Evolutionary conservation across 805 yeast genomes (phyloP), one percentile per base, ranked within the genome.

Genomic region (Wickerhamomyces pijperi): DNA sequence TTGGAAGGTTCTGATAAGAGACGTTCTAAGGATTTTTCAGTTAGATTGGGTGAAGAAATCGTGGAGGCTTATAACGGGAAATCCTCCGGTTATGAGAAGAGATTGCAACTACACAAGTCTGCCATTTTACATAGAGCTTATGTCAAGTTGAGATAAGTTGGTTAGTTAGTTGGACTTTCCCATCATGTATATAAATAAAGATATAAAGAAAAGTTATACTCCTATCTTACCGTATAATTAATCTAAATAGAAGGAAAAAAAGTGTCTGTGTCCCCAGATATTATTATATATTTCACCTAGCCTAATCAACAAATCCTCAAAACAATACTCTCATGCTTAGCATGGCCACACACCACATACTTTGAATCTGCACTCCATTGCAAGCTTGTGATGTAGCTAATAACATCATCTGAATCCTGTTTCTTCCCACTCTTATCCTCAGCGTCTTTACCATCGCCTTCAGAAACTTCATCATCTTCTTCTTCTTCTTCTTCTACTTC

Each of bases 91-190:
- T 83, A 76, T 60, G 97, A 86, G 46, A 87, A 83, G 67, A 77
- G 80, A 61, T 73, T 76, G 39, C 78, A 75, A 53, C 75, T 83
- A 69, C 97, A 90, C 63, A 85, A 80, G 63, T 65, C 75, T 43
- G 96, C 97, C 35, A 78, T 87, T 57, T 76, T 86, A 36, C 87
- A 85, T 63, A 81, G 97, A 75, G 79, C 95, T 38, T 83, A 76
- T 58, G 69, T 82, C 47, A 72, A 65, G 52, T 51, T 70, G 41
- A 63, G 55, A 46, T 63, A 20, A 40, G n/a, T 20, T 8, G 29
- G 4, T 4, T 8, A 25, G 13, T 9, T 4, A 14, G 29, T 8
- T 8, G 29, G 25, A 11, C 6, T 21, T 21, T 6, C 6, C 6
- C 25, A 21, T 11, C 11, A 11, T 21, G 11, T 21, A 21, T 21